These are phyloP conservation scores for Kickxella alabastrina DNA, from an alignment of 192 early-diverging fungal species.

Conservation along the genomic window DNA sequence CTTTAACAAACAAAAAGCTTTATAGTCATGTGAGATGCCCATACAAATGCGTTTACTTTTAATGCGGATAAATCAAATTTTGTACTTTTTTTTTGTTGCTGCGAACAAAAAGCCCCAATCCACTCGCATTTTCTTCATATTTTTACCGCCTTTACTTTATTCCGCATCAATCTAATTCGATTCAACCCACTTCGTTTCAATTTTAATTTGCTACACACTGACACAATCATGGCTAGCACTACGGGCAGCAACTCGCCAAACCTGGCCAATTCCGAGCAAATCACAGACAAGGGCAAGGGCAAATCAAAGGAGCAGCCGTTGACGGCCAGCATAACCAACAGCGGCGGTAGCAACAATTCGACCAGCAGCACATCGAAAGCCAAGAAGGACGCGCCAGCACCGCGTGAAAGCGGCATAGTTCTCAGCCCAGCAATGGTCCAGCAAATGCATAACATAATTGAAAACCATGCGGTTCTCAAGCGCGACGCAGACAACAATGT, in stretches of 20 bases:
- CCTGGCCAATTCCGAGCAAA: neutral
- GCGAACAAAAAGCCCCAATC: neutral
- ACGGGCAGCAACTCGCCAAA: conserved; percentile 5
- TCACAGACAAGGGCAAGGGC: conserved; percentile 10
- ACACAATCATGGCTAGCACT: conserved; percentile 6
- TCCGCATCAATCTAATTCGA: too few species aligned
- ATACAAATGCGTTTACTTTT: neutral
- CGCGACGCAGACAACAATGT: conserved; percentile 49
- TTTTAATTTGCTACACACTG: too few species aligned
- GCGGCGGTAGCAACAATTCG: neutral
- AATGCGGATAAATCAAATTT: neutral
- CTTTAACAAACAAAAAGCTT: neutral
- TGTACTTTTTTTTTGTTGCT: neutral
- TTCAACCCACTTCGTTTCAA: too few species aligned
- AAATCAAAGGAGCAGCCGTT: conserved; percentile 12
- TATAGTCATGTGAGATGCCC: neutral
- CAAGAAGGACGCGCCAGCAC: conserved; percentile 21
- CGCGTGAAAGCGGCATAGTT: conserved; percentile 32
- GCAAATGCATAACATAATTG: conserved; percentile 44
- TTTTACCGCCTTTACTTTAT: too few species aligned
- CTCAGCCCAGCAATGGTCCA: conserved; percentile 46
- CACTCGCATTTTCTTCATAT: too few species aligned
- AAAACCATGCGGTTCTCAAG: conserved; percentile 41
- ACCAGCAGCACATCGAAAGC: conserved; percentile 1
- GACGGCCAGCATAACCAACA: neutral